phyloP scores from a whole-genome alignment of 2,329 filamentous ascomycete species.

The Zalaria obscura region DNA sequence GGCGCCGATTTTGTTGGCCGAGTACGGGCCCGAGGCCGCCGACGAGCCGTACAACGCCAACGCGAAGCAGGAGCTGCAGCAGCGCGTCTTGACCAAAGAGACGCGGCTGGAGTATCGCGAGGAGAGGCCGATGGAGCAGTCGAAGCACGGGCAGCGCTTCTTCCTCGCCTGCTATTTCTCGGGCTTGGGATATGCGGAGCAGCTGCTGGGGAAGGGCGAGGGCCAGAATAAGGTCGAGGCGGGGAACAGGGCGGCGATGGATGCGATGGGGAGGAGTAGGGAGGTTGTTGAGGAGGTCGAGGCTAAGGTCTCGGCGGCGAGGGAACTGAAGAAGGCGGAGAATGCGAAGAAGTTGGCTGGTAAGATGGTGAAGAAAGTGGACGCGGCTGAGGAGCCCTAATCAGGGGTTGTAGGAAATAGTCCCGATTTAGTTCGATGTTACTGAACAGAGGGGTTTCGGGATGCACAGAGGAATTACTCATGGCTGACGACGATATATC shows the following conservation, averaged over 20 bases:
- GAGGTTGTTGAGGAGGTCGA: conserved; percentile 12
- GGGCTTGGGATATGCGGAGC: conserved; percentile 52
- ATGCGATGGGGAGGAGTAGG: conserved; percentile 39
- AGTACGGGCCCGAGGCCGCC: neutral
- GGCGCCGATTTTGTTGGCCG: conserved; percentile 43
- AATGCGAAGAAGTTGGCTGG: conserved; percentile 6
- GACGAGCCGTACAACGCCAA: conserved; percentile 4
- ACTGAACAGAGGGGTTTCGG: too few species aligned
- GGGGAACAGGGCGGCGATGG: conserved; percentile 48
- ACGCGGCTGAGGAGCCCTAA: neutral
- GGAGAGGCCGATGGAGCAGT: conserved; percentile 13
- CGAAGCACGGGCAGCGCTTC: conserved; percentile 37
- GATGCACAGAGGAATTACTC: too few species aligned
- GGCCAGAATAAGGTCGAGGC: conserved; percentile 57
- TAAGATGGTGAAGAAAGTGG: conserved; percentile 7
- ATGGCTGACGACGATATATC: too few species aligned
- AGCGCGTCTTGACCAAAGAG: conserved; percentile 1
- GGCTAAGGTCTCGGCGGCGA: conserved; percentile 1
- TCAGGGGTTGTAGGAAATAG: too few species aligned
- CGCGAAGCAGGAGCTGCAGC: conserved; percentile 5
- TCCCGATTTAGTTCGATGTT: too few species aligned
- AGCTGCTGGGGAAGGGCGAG: conserved; percentile 48
- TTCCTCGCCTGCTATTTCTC: conserved; percentile 51
- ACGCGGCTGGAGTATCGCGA: conserved; percentile 3
- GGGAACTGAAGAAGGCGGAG: conserved; percentile 8